phyloP scores from a whole-genome alignment of 1,284 basidiomycete genomes.

The Marasmius sp. region DNA sequence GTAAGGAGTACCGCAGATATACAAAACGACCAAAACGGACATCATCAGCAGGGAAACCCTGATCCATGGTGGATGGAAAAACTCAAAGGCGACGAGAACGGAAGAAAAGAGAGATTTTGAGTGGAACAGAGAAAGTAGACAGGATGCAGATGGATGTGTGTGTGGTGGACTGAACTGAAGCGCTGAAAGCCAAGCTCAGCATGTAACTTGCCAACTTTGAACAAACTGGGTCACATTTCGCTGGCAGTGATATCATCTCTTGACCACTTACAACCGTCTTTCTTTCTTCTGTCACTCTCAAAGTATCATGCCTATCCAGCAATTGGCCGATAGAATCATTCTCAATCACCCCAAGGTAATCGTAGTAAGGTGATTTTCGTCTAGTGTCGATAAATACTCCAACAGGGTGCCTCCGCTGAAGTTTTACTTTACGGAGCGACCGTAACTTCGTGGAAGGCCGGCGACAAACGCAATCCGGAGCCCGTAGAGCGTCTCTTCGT shows the following conservation, averaged over 20 bases:
- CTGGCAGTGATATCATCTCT: too few relatives aligned
- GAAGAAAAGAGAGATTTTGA: constrained; percentile 1
- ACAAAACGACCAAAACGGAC: constrained; percentile 4
- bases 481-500: constrained; percentile 74
- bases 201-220: too few relatives aligned
- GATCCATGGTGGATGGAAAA: constrained; percentile 52
- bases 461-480: constrained; percentile 32
- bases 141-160: too few relatives aligned
- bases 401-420: constrained; percentile 69
- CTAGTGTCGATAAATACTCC: constrained; percentile 1
- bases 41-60: constrained; percentile 57
- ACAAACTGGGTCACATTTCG: too few relatives aligned
- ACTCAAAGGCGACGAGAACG: constrained; percentile 6
- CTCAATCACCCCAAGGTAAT: constrained; percentile 56
- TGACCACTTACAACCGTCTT: background rate
- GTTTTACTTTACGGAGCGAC: constrained; percentile 82
- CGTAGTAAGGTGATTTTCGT: background rate
- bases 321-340: constrained; percentile 36
- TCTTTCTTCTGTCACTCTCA: background rate
- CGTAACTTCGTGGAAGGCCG: constrained; percentile 74
- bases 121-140: constrained; percentile 8
- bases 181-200: too few relatives aligned
- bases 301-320: constrained; percentile 49
- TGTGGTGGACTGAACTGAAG: too few relatives aligned
- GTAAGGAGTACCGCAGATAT: background rate